A percentile compares a stretch with the other conserved stretches of the same genome.
These are phyloP conservation scores for Arxiozyma heterogenica DNA, from an alignment of 1,139 yeast species.

Conservation along the genomic window DNA sequence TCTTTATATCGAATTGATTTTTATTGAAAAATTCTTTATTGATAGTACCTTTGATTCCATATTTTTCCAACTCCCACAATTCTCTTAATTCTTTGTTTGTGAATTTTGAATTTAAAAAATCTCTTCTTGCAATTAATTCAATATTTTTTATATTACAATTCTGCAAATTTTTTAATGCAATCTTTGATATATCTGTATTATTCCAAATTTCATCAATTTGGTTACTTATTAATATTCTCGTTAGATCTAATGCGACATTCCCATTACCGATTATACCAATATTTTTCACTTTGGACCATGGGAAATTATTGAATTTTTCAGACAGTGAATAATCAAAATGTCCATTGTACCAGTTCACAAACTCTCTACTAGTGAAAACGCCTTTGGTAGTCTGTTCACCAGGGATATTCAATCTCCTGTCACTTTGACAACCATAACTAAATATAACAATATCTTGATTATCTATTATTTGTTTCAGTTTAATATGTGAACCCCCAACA, in stretches of 20 bases:
- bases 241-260: constrained; percentile 91
- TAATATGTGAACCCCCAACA: constrained; percentile 58
- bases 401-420: constrained; percentile 46
- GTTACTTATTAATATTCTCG: constrained; percentile 63
- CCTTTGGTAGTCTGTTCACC: constrained; percentile 52
- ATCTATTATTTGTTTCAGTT: constrained; percentile 40
- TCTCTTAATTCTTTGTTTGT: constrained; percentile 90
- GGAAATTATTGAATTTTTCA: constrained; percentile 29
- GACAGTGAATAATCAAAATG: constrained; percentile 45
- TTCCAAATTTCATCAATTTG: constrained; percentile 45
- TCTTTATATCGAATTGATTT: constrained; percentile 33
- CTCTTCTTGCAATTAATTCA: constrained; percentile 76
- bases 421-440: constrained; percentile 76
- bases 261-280: constrained; percentile 94
- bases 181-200: constrained; percentile 61
- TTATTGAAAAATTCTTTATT: constrained; percentile 39
- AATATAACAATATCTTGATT: constrained; percentile 66
- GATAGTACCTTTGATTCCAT: constrained; percentile 49
- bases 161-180: constrained; percentile 48
- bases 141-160: constrained; percentile 52
- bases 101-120: constrained; percentile 74
- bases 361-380: constrained; percentile 74
- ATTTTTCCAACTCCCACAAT: constrained; percentile 51
- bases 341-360: constrained; percentile 96
- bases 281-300: constrained; percentile 47